Base-by-base conservation (phyloP, 192 early-diverging fungal species). In the Backusella morwellensis region DNA sequence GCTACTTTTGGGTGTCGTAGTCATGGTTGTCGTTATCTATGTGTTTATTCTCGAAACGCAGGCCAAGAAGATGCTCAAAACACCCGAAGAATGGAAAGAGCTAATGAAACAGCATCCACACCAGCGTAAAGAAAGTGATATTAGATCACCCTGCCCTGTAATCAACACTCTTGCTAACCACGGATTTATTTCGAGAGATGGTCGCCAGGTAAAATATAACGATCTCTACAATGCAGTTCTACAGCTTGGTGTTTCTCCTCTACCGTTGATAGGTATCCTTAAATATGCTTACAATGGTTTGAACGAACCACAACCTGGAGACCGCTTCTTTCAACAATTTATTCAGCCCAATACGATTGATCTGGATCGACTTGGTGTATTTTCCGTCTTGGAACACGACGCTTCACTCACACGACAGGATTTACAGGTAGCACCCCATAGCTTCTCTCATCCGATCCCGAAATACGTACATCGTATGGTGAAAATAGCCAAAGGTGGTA, bases 141-240 rank as follows among this genome's bases (percentile, higher is more conserved):
- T 35, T 26, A 32, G 79, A 26, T 75, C 68, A 23, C 59, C 73
- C 2, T 81, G 78, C 70, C 73, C 66, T 7, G 23, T 75, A 32
- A 1, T 76, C 6, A 76, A 78, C 23, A 56, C 75, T 26, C 78
- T 81, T 11, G 78, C 72, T 8, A 79, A 70, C 29, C 68, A 77
- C 11, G 74, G 78, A 42, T 79, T 70, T 50, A 68, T 79, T 17
- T 14, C 40, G 2, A 36, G 70, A 72, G 40, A 32, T 44, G 70
- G 70, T 17, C 40, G 44, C 5, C 26, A 72, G 19, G 42, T 72
- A 3, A 72, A 72, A 32, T 50, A 36, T 26, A 44, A 72, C 42
- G 70, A 72, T 21, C 26, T 72, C 17, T 72, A 44, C 29, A 19
- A 72, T 17, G 44, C 42, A 12, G 12, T 26, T 50, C 34, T 47